A percentile compares a stretch with the other conserved stretches of the same genome.
These are phyloP conservation scores for Fusarium sacchari DNA, from an alignment of 2,329 filamentous ascomycete species.

Conservation along the genomic window DNA sequence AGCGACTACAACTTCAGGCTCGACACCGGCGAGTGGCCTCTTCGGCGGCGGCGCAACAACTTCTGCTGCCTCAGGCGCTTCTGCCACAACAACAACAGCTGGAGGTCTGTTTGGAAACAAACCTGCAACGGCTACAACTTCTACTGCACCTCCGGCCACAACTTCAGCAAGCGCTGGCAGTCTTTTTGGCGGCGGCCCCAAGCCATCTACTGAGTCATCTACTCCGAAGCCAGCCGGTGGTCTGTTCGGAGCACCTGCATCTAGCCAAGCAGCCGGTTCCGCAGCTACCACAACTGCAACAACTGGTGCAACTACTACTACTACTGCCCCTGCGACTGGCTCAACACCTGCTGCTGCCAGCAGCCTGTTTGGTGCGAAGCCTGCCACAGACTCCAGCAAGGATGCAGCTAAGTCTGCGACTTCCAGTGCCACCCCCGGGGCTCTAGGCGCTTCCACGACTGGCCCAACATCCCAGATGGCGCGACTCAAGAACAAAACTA, in stretches of 20 bases:
- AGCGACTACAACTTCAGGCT: constrained; percentile 45
- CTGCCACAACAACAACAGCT: constrained; percentile 44
- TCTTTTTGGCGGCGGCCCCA: constrained; percentile 40
- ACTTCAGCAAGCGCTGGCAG: constrained; percentile 37
- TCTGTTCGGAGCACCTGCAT: constrained; percentile 41
- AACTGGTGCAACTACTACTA: constrained; percentile 30
- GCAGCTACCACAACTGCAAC: constrained; percentile 43
- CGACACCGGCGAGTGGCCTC: constrained; percentile 50
- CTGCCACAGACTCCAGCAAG: constrained; percentile 44
- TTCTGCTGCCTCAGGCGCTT: constrained; percentile 43
- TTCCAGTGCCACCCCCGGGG: constrained; percentile 48
- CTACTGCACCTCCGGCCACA: constrained; percentile 44
- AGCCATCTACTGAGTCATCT: constrained; percentile 34
- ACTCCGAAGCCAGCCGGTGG: constrained; percentile 39
- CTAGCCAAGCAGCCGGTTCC: constrained; percentile 34
- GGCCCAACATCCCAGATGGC: constrained; percentile 87
- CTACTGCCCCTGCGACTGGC: constrained; percentile 43
- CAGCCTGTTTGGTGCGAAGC: constrained; percentile 49
- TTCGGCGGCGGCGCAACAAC: constrained; percentile 48
- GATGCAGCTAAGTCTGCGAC: constrained; percentile 46
- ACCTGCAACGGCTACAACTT: constrained; percentile 41
- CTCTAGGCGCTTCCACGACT: constrained; percentile 76
- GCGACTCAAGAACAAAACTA: constrained; percentile 95
- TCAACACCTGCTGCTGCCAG: constrained; percentile 47
- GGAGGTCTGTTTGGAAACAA: constrained; percentile 49